Conservation (phyloP, 2,329 filamentous ascomycete species). For the Aureobasidium sp. region DNA sequence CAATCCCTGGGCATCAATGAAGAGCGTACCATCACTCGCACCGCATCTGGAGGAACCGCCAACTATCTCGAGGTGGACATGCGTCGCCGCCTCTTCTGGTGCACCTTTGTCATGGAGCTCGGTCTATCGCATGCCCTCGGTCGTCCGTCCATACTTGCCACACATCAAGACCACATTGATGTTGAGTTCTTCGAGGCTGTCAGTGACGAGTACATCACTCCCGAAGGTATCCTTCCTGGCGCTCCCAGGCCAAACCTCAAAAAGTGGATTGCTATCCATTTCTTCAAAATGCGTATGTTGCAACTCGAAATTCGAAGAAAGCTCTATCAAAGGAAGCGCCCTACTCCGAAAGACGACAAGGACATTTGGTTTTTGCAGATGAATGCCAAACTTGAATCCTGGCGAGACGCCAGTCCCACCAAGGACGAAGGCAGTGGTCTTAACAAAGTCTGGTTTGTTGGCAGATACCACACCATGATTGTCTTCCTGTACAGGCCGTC, state of each 20-base stretch:
- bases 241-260: constrained; percentile 62
- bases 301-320: constrained; percentile 82
- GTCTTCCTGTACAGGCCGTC: constrained; percentile 84
- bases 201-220: constrained; percentile 75
- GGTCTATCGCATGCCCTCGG: constrained; percentile 83
- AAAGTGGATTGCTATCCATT: constrained; percentile 86
- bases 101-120: constrained; percentile 78
- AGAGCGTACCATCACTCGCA: constrained; percentile 72
- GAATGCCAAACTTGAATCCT: constrained; percentile 67
- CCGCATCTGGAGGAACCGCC: constrained; percentile 49
- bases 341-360: constrained; percentile 66
- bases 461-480: constrained; percentile 77
- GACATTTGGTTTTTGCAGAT: constrained; percentile 85
- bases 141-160: constrained; percentile 76
- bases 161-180: constrained; percentile 71
- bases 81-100: constrained; percentile 82
- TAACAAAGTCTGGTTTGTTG: constrained; percentile 68
- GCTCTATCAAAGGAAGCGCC: constrained; percentile 75
- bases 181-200: constrained; percentile 77
- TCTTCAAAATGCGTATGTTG: constrained; percentile 80
- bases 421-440: constrained; percentile 60
- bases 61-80: constrained; percentile 78
- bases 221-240: constrained; percentile 60
- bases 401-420: constrained; percentile 69
- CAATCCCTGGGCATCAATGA: constrained; percentile 83